Conservation (phyloP, 2,329 filamentous ascomycete species). For the Phaeoacremonium minimum region DNA sequence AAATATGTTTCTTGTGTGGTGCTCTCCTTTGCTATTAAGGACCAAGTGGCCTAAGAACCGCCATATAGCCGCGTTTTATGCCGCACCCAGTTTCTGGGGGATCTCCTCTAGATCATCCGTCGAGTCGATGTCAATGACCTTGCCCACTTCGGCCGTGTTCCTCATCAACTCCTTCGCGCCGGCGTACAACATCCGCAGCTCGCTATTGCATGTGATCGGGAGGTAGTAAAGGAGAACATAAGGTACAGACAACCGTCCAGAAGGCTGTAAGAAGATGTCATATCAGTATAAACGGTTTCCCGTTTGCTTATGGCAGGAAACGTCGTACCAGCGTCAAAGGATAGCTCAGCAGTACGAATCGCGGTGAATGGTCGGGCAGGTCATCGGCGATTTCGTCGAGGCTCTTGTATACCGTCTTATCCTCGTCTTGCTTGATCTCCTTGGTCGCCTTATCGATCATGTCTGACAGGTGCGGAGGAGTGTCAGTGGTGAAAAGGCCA, state of each 20-base stretch:
- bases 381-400: conserved; percentile 82
- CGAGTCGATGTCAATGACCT: conserved; percentile 78
- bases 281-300: too few relatives aligned
- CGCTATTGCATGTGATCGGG: conserved; percentile 83
- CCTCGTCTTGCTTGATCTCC: conserved; percentile 82
- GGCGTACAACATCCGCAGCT: conserved; percentile 89
- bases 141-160: conserved; percentile 85
- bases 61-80: conserved; percentile 16
- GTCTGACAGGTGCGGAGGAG: conserved; percentile 18
- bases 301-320: too few relatives aligned
- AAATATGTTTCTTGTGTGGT: too few relatives aligned
- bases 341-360: conserved; percentile 87
- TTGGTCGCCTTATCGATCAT: conserved; percentile 89
- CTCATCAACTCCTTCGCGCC: conserved; percentile 95
- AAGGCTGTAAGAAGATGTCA: conserved; percentile 65
- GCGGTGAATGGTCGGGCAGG: conserved; percentile 85
- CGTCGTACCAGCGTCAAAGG: conserved; percentile 76
- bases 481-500: too few relatives aligned
- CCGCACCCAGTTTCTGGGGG: conserved; percentile 54
- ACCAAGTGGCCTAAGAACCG: too few relatives aligned
- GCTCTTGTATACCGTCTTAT: conserved; percentile 71
- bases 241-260: conserved; percentile 80
- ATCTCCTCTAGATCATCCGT: conserved; percentile 81
- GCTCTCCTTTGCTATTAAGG: too few relatives aligned
- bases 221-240: conserved; percentile 96